Evolutionary conservation across 805 yeast species (phyloP), one percentile per base, ranked within the genome.

Genomic region (Candida sithepensis): DNA sequence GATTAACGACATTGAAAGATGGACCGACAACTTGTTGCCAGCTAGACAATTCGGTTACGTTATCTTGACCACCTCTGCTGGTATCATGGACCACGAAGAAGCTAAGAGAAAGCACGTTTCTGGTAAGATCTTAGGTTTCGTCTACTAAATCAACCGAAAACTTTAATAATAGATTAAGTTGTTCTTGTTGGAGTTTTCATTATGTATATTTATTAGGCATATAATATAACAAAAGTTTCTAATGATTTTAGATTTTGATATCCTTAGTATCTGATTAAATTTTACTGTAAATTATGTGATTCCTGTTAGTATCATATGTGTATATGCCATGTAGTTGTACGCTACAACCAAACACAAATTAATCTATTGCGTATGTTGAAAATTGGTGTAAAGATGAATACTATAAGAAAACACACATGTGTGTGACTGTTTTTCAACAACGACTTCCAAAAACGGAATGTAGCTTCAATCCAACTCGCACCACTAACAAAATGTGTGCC

Each of bases 101-200:
- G 99, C 99, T 67, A 89, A 96, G 84, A 88, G 97, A 85, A 94
- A 92, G 87, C 98, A 92, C 80, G 98, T 92, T 67, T 90, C 97
- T 63, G 99, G 99, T 77, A 92, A 92, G 83, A 87, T 92, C 77
- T 85, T 92, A 71, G 99, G 99, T 71, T 92, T 89, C 80, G 97
- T 92, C 63, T 91, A 91, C 85, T 91, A 87, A 69, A 20, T 26
- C 10, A 26, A 10, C 26, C 22, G 16, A 2, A 20, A 20, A 20
- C 5, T 13, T 19, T 32, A 21, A 23, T 18, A 32, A 1, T 41
- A 41, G 23, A 26, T 41, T 41, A 16, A 18, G n/a, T 41, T 3
- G 19, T 33, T 5, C 18, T 7, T 26, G 34, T 19, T 13, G 16
- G 33, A 26, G 36, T 19, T 30, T 18, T 16, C 19, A 30, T 40